Percentiles rank a stretch among this genome's conserved stretches.
These are phyloP conservation scores for Periconia macrospinosa DNA, from an alignment of 2,329 filamentous ascomycete species.

Conservation along the genomic window DNA sequence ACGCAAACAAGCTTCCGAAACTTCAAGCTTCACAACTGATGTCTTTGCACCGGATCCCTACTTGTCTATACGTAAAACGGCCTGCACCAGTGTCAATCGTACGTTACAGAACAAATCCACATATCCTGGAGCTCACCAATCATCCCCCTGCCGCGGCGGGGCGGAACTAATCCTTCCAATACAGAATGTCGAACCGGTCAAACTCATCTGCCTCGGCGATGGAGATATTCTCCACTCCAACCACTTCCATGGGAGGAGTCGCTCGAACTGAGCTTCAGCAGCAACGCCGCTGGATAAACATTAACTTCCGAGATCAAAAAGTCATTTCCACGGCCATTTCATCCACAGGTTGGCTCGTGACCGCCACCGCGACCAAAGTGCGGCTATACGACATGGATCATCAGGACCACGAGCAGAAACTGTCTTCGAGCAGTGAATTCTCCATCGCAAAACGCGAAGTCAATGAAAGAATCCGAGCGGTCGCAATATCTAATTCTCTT, in stretches of 20 bases:
- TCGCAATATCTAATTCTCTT: constrained; percentile 21
- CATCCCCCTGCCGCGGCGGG: too few relatives aligned
- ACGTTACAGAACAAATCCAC: too few relatives aligned
- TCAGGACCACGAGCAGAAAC: constrained; percentile 3
- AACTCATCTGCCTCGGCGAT: constrained; percentile 4
- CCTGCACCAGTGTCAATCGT: too few relatives aligned
- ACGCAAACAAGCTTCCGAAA: too few relatives aligned
- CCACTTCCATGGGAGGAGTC: constrained; percentile 8
- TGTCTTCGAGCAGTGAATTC: not conserved
- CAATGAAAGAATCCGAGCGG: constrained; percentile 14
- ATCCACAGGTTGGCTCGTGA: constrained; percentile 17
- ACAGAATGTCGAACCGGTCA: not conserved
- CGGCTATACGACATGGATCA: constrained; percentile 16
- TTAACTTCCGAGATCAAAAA: not conserved
- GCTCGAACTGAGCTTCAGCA: constrained; percentile 10
- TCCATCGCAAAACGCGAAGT: not conserved
- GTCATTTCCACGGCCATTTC: constrained; percentile 19
- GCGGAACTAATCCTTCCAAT: not conserved
- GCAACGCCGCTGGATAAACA: constrained; percentile 1
- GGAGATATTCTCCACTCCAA: constrained; percentile 2
- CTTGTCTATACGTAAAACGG: too few relatives aligned
- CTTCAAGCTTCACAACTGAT: too few relatives aligned
- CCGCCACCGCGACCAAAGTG: constrained; percentile 15
- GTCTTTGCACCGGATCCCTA: too few relatives aligned
- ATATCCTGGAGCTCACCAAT: too few relatives aligned